A percentile compares a stretch with the other conserved stretches of the same genome.
phyloP scores from a whole-genome alignment of 1,284 basidiomycete species.

The Stereum hirsutum region DNA sequence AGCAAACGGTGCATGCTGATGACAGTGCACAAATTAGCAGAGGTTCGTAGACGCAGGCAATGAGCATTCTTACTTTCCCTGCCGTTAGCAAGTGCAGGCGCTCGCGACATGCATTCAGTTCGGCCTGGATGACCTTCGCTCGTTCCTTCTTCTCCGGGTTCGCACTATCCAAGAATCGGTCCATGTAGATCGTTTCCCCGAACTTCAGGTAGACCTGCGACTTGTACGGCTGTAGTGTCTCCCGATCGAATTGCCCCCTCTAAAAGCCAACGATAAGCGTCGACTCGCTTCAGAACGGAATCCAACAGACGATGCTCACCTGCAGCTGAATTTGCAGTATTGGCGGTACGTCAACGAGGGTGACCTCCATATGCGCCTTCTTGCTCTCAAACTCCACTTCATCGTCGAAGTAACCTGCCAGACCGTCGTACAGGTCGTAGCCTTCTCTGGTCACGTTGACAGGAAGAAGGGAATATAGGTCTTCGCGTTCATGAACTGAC shows the following conservation, averaged over 20 bases:
- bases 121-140: slow-evolving; percentile 60
- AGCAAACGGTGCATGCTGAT: slow-evolving; percentile 48
- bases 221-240: slow-evolving; percentile 85
- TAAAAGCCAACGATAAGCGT: slow-evolving; percentile 23
- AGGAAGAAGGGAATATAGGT: slow-evolving; percentile 89
- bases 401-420: slow-evolving; percentile 89
- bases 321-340: slow-evolving; percentile 93
- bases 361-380: slow-evolving; percentile 83
- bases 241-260: slow-evolving; percentile 95
- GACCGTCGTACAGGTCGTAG: slow-evolving; percentile 88
- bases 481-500: slow-evolving; percentile 78
- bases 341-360: slow-evolving; percentile 81
- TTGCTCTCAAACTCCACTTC: slow-evolving; percentile 84
- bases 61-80: slow-evolving; percentile 46
- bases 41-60: too few species aligned
- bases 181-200: slow-evolving; percentile 80
- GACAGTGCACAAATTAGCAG: background rate
- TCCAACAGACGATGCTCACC: slow-evolving; percentile 32
- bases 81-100: slow-evolving; percentile 60
- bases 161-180: slow-evolving; percentile 81
- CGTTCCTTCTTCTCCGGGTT: slow-evolving; percentile 62
- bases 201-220: slow-evolving; percentile 94
- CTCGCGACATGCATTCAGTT: slow-evolving; percentile 56
- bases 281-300: background rate
- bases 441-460: slow-evolving; percentile 88